A percentile compares a stretch with the other conserved stretches of the same genome.
phyloP scores from a whole-genome alignment of 345 rosid species.

The Eucalyptus curtisii region DNA sequence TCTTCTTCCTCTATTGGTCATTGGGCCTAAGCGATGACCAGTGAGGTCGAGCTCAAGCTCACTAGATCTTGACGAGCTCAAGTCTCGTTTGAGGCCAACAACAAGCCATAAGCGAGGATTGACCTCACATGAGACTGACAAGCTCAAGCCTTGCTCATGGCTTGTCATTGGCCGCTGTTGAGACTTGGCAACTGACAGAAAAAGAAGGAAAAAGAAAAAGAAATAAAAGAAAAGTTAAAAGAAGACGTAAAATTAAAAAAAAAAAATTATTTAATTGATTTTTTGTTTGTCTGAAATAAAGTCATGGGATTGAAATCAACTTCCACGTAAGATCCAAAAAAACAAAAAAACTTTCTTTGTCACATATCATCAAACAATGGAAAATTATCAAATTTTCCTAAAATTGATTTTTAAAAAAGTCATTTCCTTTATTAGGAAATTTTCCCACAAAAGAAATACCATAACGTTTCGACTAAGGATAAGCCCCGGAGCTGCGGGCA shows the following conservation, averaged over 20 bases:
- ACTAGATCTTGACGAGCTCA: fast-evolving
- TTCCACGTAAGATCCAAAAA: neutral
- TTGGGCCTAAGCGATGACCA: fast-evolving
- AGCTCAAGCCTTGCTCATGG: too few relatives aligned
- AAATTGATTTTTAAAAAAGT: neutral
- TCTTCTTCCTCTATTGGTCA: fast-evolving
- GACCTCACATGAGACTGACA: fast-evolving
- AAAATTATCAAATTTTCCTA: too few relatives aligned
- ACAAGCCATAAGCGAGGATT: neutral
- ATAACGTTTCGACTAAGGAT: fast-evolving
- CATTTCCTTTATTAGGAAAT: too few relatives aligned
- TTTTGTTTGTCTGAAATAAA: too few relatives aligned
- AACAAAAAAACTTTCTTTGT: fast-evolving
- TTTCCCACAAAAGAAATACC: too few relatives aligned
- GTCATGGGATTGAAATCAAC: neutral
- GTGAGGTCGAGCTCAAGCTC: fast-evolving
- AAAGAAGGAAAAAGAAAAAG: too few relatives aligned
- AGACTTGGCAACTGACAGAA: fast-evolving
- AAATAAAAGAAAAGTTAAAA: too few relatives aligned
- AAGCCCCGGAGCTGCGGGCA: neutral
- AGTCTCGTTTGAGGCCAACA: fast-evolving
- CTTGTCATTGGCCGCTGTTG: fast-evolving
- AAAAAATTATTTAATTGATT: too few relatives aligned
- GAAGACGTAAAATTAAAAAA: fast-evolving
- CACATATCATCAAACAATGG: neutral